Base-by-base conservation (phyloP, 148 eudicot species). In the Rhododendron henanense region DNA sequence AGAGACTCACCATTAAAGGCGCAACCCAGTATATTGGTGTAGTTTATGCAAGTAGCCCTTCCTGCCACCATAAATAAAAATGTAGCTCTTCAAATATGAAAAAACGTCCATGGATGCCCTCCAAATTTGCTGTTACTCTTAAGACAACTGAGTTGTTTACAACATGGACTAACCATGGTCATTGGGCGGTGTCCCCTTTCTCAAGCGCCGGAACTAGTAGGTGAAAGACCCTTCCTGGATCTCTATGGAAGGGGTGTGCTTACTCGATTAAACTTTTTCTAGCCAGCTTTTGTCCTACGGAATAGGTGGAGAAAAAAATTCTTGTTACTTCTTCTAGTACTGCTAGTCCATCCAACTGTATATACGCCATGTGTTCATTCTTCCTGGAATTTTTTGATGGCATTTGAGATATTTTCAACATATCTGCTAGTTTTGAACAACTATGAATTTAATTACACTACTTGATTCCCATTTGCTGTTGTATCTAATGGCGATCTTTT, bases 21-120 rank as follows among this genome's bases (percentile, higher is more conserved):
- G 59, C 85, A 71, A 71, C 10, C 55, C 37, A 82, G 25, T 84
- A 18, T 71, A 31, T 69, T 31, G 28, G 83, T 81, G 67, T 19
- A 51, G 83, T 51, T 53, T 50, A 50, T 80, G 83, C 41, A 50
- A 81, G 47, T 25, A 48, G 28, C 21, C 59, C 59, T 48, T 48
- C 8, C 10, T 48, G 61, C 41, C 25, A n/a, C 63, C 63, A 33
- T 8, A 5, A 55, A 53, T 15, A 81, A 51, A 57, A 79, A 57
- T 28, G 71, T 33, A 35, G 48, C 48, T 55, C 16, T 55, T 55
- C 18, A 33, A 31, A 55, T 79, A 33, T 55, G 13, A 81, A 81
- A 69, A 80, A 33, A 18, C 31, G 57, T 33, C 47, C 57, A 15
- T 33, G 83, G 51, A 81, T 57, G 45, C 28, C 33, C 80, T 48